Evolutionary conservation across 1,284 basidiomycete genomes (phyloP), one percentile per base, ranked within the genome.

Genomic region (Coniferiporia weirii): DNA sequence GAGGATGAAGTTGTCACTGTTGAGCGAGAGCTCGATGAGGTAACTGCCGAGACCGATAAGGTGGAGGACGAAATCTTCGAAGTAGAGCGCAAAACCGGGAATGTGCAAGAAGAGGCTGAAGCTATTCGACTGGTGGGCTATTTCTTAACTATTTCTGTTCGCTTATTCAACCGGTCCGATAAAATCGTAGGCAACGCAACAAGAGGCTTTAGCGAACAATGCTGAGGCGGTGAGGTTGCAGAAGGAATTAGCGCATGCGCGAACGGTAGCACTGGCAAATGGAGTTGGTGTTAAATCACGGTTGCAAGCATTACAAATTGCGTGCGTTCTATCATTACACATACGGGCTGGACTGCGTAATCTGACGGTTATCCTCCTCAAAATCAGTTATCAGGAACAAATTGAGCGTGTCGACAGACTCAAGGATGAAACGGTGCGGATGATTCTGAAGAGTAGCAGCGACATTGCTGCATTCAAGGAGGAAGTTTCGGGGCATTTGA

Each of bases 1-100:
- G 91, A 93, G 64, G 82, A 93, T 63, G 85, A 90, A 63, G 79
- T 90, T 10, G 91, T 93, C 66, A 80, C 86, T 63, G 71, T 91
- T 54, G 86, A 84, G 1, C 73, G 85, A 59, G 85, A 91, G 63
- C 87, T 87, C 68, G 91, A 93, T 69, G 86, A 88, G 54, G 69
- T 90, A 47, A 84, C 87, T 53, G 84, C 89, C 64, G 88, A 91
- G 65, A 82, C 85, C 32, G 73, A 74, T 44, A 84, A 86, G 66
- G 68, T 86, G 20, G 85, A 89, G 68, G 86, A 86, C 71, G 84
- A 88, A 66, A 83, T 85, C 12, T 75, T 74, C 17, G 79, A 61
- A 72, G n/a, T 66, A 85, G 58, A 88, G 81, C 61, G 67, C 34
- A 67, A 69, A 44, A 63, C 73, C 19, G 70, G 68, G 56, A 63